Base-by-base conservation (phyloP, 1,284 basidiomycete genomes). In the Puccinia brachypodii region DNA sequence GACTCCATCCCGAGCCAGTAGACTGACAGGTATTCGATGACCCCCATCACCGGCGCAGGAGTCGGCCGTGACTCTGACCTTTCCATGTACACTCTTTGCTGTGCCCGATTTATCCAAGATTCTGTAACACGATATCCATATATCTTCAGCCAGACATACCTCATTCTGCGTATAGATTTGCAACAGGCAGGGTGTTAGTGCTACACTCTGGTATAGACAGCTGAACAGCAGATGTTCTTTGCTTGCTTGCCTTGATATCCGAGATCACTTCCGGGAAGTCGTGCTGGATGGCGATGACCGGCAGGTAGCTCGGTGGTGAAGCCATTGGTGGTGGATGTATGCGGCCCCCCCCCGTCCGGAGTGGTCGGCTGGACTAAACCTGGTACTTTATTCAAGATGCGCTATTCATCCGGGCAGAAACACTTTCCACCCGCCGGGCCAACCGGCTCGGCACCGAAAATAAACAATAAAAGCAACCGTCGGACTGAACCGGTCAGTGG, bases 121-220 rank as follows among this genome's bases (percentile, higher is more conserved):
- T 44, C 42, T 36, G 40, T 76, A 76, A 36, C 75, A 76, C 19
- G 60, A 76, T 47, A 76, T 66, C 75, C 75, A 76, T 42, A 76
- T 60, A 19, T 76, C 58, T 50, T 76, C 75, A 1, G 75, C 60
- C 28, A 76, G 60, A 66, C 56, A 64, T 38, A 47, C 25, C 31
- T 76, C 19, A 16, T 76, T 66, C 75, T 76, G 38, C 9, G 11
- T 4, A 31, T 1, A 40, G 16, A n/a, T 7, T 38, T 36, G n/a
- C 9, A 33, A 38, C 25, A 53, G 28, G 16, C 9, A 31, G 47
- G 68, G 7, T 74, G n/a, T 25, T 56, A n/a, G n/a, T n/a, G n/a
- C 19, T 56, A 53, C 4, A 40, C 42, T 14, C 6, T 50, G 42
- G 8, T 9, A 19, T 4, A 7, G 28, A 33, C 28, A 40, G n/a